Evolutionary conservation across 345 rosid genomes (phyloP).

Genomic region (Pugionium dolabratum): DNA sequence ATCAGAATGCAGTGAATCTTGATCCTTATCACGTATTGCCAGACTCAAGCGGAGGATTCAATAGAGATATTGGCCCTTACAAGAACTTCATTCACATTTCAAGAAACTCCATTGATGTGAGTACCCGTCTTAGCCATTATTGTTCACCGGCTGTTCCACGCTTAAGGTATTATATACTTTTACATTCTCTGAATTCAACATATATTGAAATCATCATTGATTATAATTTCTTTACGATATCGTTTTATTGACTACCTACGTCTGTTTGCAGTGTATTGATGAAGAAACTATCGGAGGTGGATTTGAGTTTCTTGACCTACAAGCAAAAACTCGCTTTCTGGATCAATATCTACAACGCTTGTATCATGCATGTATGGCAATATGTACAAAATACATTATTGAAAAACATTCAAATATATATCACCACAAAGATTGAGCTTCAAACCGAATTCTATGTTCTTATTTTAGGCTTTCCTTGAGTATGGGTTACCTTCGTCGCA

Average conservation of each 20-base stretch:
- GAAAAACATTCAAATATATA: not conserved
- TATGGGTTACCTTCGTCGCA: conserved; percentile 84
- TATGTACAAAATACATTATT: conserved; percentile 25
- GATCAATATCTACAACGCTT: conserved; percentile 86
- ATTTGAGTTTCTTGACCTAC: conserved; percentile 69
- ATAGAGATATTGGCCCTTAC: conserved; percentile 78
- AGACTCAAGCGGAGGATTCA: conserved; percentile 51
- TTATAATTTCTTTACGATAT: too few relatives aligned
- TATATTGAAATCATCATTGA: not conserved
- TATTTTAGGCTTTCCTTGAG: conserved; percentile 77
- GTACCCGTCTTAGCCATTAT: conserved; percentile 44
- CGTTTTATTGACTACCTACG: not conserved
- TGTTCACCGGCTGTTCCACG: conserved; percentile 43
- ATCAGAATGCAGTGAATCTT: conserved; percentile 49
- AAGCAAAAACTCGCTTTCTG: conserved; percentile 96
- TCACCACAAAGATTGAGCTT: not conserved
- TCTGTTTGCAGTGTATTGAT: conserved; percentile 58
- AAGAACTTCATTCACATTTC: conserved; percentile 73
- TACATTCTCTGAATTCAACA: not conserved
- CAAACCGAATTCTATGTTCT: not conserved
- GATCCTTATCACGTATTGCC: conserved; percentile 69
- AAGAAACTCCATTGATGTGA: conserved; percentile 56
- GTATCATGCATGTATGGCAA: conserved; percentile 90
- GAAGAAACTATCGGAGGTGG: conserved; percentile 61
- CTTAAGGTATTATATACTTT: conserved; percentile 45